Conservation (phyloP, 2,329 filamentous ascomycete genomes). For the Fusarium annulatum region DNA sequence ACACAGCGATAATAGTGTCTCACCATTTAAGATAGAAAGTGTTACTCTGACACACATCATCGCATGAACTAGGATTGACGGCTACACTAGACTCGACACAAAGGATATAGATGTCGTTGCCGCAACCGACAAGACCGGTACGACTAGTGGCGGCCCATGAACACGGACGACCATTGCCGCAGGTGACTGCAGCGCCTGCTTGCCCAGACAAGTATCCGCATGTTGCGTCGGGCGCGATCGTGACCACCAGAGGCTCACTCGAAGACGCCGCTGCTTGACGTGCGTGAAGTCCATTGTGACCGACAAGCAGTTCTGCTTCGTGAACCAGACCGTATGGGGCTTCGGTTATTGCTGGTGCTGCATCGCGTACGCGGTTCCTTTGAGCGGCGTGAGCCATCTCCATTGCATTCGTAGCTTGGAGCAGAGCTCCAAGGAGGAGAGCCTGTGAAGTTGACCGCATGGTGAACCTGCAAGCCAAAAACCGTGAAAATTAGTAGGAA, state of each 20-base stretch:
- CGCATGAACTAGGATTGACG: background rate
- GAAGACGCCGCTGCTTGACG: background rate
- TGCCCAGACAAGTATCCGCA: background rate
- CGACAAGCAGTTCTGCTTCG: background rate
- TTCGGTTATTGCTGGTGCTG: background rate
- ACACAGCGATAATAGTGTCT: background rate
- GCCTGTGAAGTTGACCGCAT: background rate
- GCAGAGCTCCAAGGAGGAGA: background rate
- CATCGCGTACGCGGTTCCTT: background rate
- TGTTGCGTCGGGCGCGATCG: background rate
- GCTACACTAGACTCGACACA: background rate
- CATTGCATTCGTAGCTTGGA: background rate
- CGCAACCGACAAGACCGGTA: background rate
- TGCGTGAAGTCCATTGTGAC: fast-evolving
- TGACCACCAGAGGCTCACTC: background rate
- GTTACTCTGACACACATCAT: background rate
- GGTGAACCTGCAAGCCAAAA: background rate
- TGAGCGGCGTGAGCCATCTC: background rate
- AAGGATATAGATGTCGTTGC: fast-evolving
- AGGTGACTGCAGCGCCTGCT: background rate
- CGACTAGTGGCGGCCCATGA: background rate
- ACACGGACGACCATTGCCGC: background rate
- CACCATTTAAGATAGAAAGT: background rate
- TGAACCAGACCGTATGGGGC: background rate
- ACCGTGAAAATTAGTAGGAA: background rate